Evolutionary conservation across 2,329 filamentous ascomycete species (phyloP).

Genomic region (Fusarium lateritium): DNA sequence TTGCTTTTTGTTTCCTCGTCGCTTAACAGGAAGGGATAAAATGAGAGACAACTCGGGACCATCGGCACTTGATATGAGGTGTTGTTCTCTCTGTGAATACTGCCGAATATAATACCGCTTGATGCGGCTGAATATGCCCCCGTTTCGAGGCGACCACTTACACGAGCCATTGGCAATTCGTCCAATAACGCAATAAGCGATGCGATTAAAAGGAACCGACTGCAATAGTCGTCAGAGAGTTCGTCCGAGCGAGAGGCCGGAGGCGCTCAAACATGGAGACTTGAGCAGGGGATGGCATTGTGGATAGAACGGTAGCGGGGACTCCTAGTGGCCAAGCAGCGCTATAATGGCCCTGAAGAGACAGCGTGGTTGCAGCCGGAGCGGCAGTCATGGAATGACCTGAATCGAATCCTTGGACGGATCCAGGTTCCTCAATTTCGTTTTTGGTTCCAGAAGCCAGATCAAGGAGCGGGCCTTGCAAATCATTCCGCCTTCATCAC

Average conservation of each 20-base stretch:
- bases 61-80: background rate
- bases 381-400: conserved; percentile 28
- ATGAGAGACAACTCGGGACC: background rate
- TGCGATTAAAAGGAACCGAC: background rate
- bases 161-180: background rate
- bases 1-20: conserved; percentile 30
- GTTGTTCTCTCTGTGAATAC: background rate
- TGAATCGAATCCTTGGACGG: conserved; percentile 7
- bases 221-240: conserved; percentile 18
- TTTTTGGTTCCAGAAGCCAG: conserved; percentile 32
- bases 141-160: conserved; percentile 7
- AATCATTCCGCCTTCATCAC: conserved; percentile 20
- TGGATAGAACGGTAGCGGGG: conserved; percentile 18
- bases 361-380: conserved; percentile 26
- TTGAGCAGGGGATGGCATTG: conserved; percentile 9
- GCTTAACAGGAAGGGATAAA: conserved; percentile 3
- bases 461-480: conserved; percentile 22
- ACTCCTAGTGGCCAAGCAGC: conserved; percentile 27
- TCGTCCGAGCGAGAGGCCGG: conserved; percentile 37
- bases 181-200: background rate
- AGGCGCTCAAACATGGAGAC: conserved; percentile 28
- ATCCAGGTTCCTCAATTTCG: conserved; percentile 17
- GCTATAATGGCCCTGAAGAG: conserved; percentile 21
- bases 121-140: background rate
- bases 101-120: background rate